Evolutionary conservation across 2,329 filamentous ascomycete genomes (phyloP).

Genomic region (Venturia asperata): DNA sequence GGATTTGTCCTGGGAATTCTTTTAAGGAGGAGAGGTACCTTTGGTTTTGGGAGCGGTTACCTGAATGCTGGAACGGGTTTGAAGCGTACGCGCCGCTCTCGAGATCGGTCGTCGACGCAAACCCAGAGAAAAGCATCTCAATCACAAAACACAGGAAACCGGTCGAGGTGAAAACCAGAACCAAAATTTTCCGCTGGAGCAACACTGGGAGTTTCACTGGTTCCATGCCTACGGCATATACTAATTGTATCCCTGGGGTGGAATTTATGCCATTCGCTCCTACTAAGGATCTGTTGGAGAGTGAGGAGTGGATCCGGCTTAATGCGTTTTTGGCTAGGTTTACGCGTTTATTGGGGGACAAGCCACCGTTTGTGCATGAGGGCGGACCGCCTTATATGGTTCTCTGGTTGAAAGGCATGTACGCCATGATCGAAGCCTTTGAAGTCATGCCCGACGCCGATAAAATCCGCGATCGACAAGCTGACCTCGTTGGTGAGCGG

Average conservation of each 20-base stretch:
- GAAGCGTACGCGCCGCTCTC: neutral
- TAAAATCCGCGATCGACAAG: neutral
- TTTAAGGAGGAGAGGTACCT: neutral
- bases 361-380: neutral
- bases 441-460: neutral
- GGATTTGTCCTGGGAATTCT: neutral
- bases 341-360: neutral
- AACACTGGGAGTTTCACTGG: too few species aligned
- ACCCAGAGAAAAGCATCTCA: neutral
- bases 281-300: neutral
- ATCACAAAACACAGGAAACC: too few species aligned
- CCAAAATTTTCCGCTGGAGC: too few species aligned
- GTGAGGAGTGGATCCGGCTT: neutral
- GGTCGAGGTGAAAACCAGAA: too few species aligned
- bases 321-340: neutral
- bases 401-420: neutral
- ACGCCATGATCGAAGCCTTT: neutral
- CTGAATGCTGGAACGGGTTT: neutral
- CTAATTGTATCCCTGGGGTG: neutral
- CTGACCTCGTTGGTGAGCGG: neutral
- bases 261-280: neutral
- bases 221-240: neutral
- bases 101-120: neutral
- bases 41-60: neutral
- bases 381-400: neutral